Evolutionary conservation across 2,329 filamentous ascomycete genomes (phyloP), one percentile per base, ranked within the genome.

Genomic region (Mycocentrospora acerina): DNA sequence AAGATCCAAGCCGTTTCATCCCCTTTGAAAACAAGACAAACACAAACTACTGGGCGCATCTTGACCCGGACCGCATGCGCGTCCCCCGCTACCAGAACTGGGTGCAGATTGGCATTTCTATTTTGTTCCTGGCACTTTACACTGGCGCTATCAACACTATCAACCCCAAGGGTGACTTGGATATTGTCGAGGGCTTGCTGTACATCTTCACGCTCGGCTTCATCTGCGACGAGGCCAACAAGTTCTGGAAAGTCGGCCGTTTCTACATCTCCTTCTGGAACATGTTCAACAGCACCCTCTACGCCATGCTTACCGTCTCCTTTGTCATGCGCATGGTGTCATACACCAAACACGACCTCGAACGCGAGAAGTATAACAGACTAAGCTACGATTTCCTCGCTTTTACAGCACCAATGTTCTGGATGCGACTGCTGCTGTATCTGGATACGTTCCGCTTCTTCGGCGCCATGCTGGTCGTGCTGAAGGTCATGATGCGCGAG

Each of bases 251-350:
- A 66, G 87, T 95, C 11, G 93, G 93, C 8, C 81, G 86, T 46
- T 86, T 86, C 57, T 97, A 97, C 59, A 77, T 98, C 38, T 85
- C 88, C 14, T 98, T 98, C 67, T 97, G 93, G 93, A 96, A 95
- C 59, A 87, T 87, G 16, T 95, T 98, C 74, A 98, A 98, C 67
- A 79, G 80, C 17, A 77, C 85, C 0, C 76, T 98, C 0, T 98
- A 98, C 67, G 69, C 79, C 0, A 74, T 97, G 2, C 75, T 98
- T 24, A 80, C 82, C 0, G 79, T 87, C 3, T 95, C 88, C 3
- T 84, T 98, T 48, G 71, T 87, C 28, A 72, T 90, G 25, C 85
- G 93, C 24, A 79, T 95, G 53, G 76, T 95, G 8, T 77, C 76
- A 7, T 81, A 91, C 47, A 73, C 75, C 0, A 29, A 63, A 29